These are phyloP conservation scores for Cytospora piceicola DNA, from an alignment of 2,329 filamentous ascomycete genomes.

Conservation along the genomic window DNA sequence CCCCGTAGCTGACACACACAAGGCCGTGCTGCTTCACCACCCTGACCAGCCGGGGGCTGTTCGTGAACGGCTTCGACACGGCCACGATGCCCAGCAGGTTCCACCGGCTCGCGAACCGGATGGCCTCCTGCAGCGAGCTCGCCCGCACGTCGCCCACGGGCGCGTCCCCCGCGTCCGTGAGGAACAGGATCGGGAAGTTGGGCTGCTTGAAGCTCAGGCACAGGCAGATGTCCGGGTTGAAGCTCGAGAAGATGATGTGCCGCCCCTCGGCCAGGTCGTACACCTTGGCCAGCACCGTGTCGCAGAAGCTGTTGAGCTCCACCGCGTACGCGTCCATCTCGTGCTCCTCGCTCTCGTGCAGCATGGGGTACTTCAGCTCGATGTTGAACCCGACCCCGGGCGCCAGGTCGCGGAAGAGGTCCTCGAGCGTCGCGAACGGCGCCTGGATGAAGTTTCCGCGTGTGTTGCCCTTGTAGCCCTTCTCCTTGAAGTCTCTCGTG, in stretches of 20 bases:
- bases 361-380: slow-evolving; percentile 99
- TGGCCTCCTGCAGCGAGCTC: slow-evolving; percentile 89
- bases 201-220: slow-evolving; percentile 96
- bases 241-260: slow-evolving; percentile 96
- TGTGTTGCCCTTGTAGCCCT: slow-evolving; percentile 94
- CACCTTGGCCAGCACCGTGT: slow-evolving; percentile 86
- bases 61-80: slow-evolving; percentile 84
- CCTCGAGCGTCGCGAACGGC: slow-evolving; percentile 92
- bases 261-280: slow-evolving; percentile 81
- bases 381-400: slow-evolving; percentile 93
- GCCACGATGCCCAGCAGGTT: slow-evolving; percentile 91
- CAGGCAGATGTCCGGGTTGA: slow-evolving; percentile 96
- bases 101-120: slow-evolving; percentile 93
- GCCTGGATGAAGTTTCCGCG: slow-evolving; percentile 94
- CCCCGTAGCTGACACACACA: slow-evolving; percentile 94
- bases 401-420: slow-evolving; percentile 85
- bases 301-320: slow-evolving; percentile 94
- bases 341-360: slow-evolving; percentile 91
- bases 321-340: slow-evolving; percentile 97
- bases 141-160: slow-evolving; percentile 87
- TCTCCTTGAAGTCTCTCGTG: slow-evolving; percentile 90
- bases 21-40: slow-evolving; percentile 94
- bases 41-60: slow-evolving; percentile 83
- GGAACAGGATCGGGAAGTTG: slow-evolving; percentile 91
- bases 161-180: slow-evolving; percentile 84